Conservation (phyloP, 129 eudicot genomes). For the Flaveria brownii region DNA sequence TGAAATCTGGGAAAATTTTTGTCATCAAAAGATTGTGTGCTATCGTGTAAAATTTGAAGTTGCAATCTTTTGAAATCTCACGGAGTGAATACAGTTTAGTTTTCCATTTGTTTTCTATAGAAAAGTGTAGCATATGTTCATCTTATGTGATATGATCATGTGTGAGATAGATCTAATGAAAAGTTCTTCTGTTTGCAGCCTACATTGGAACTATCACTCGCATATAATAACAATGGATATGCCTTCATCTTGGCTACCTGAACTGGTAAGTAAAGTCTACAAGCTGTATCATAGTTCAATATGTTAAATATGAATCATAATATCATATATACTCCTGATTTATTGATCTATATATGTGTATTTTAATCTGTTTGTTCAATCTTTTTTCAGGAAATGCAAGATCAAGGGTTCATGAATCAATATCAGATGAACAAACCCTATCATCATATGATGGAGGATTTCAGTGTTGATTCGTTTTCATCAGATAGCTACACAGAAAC, state of each 20-base stretch:
- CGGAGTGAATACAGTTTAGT: neutral
- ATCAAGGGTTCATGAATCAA: constrained; percentile 44
- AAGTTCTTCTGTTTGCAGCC: constrained; percentile 28
- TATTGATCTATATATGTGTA: neutral
- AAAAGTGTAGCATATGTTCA: constrained; percentile 11
- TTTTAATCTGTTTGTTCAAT: constrained; percentile 22
- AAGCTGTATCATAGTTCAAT: neutral
- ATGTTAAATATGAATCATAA: neutral
- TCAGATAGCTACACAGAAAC: constrained; percentile 46
- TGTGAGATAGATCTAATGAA: constrained; percentile 11
- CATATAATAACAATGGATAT: constrained; percentile 28
- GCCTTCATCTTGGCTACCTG: constrained; percentile 38
- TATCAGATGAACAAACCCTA: constrained; percentile 44
- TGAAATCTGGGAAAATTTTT: neutral
- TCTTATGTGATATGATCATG: constrained; percentile 22
- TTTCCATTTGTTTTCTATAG: neutral
- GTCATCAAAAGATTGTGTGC: neutral
- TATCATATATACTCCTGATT: neutral
- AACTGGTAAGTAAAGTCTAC: constrained; percentile 27
- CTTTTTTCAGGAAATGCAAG: constrained; percentile 39
- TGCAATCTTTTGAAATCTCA: neutral
- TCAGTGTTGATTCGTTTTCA: constrained; percentile 44
- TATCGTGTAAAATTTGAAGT: neutral
- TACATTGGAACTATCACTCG: constrained; percentile 10
- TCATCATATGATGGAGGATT: constrained; percentile 42